These are phyloP conservation scores for Jatropha curcas DNA, from an alignment of 345 rosid species.

Conservation along the genomic window DNA sequence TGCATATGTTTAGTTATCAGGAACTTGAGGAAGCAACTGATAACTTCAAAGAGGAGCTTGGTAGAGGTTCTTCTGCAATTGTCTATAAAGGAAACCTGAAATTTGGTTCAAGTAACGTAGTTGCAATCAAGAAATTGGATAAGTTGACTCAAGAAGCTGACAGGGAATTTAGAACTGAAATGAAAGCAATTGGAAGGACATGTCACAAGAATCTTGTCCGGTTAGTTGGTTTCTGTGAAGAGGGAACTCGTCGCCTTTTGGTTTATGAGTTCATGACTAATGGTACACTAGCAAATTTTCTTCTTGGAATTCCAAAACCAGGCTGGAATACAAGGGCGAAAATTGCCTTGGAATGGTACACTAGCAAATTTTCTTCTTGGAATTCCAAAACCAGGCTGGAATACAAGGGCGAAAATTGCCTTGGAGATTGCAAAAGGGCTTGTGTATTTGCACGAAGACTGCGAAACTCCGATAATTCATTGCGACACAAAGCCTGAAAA, in stretches of 20 bases:
- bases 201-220: conserved; percentile 24
- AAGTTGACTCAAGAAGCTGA: conserved; percentile 24
- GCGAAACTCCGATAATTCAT: conserved; percentile 20
- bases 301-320: not conserved
- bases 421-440: conserved; percentile 21
- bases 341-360: conserved; percentile 14
- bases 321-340: conserved; percentile 1
- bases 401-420: conserved; percentile 8
- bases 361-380: conserved; percentile 7
- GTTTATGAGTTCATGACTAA: conserved; percentile 19
- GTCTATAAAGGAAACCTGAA: conserved; percentile 33
- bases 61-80: conserved; percentile 38
- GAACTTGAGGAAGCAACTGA: conserved; percentile 28
- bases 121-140: conserved; percentile 33
- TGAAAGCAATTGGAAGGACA: conserved; percentile 28
- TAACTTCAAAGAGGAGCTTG: conserved; percentile 33
- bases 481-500: conserved; percentile 29
- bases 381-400: not conserved
- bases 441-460: conserved; percentile 17
- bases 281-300: conserved; percentile 11
- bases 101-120: conserved; percentile 9
- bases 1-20: conserved; percentile 22
- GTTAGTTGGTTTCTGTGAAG: conserved; percentile 17
- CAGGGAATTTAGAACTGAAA: conserved; percentile 31
- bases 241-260: conserved; percentile 15